phyloP scores from a whole-genome alignment of 2,329 filamentous ascomycete genomes.

The Neoarthrinium moseri region DNA sequence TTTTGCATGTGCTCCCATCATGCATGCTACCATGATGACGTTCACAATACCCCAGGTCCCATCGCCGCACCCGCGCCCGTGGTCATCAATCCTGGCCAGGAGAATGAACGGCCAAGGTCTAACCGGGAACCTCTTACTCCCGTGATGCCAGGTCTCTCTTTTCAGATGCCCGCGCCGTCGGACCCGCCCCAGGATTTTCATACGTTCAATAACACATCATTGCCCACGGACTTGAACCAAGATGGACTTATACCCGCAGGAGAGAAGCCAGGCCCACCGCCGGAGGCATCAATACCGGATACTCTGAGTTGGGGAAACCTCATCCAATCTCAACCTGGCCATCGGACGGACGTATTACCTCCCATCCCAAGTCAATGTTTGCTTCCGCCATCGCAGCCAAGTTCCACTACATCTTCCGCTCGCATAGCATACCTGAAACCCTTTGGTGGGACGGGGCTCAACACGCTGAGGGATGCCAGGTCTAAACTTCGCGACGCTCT shows the following conservation, averaged over 20 bases:
- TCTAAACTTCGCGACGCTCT: constrained; percentile 30
- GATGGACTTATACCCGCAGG: constrained; percentile 20
- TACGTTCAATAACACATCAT: constrained; percentile 33
- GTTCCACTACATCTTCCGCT: constrained; percentile 51
- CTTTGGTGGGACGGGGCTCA: constrained; percentile 54
- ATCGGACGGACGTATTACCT: constrained; percentile 33
- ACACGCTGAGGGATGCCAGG: constrained; percentile 47
- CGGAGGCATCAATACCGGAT: constrained; percentile 51
- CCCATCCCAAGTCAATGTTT: constrained; percentile 51
- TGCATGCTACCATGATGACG: constrained; percentile 60
- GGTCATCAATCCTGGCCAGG: constrained; percentile 37
- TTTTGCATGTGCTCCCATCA: constrained; percentile 65
- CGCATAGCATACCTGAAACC: constrained; percentile 51
- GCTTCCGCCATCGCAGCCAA: constrained; percentile 49
- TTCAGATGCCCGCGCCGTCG: constrained; percentile 36
- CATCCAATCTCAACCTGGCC: constrained; percentile 35
- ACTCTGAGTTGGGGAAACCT: constrained; percentile 51
- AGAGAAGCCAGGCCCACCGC: constrained; percentile 25
- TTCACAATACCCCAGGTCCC: constrained; percentile 26
- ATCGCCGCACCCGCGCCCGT: constrained; percentile 23
- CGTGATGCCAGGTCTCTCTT: constrained; percentile 40
- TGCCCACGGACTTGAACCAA: constrained; percentile 30
- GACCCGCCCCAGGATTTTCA: constrained; percentile 41
- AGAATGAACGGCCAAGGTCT: constrained; percentile 50
- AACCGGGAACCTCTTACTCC: constrained; percentile 53